These are phyloP conservation scores for Cryphonectria nitschkei DNA, from an alignment of 2,329 filamentous ascomycete species.

Conservation along the genomic window DNA sequence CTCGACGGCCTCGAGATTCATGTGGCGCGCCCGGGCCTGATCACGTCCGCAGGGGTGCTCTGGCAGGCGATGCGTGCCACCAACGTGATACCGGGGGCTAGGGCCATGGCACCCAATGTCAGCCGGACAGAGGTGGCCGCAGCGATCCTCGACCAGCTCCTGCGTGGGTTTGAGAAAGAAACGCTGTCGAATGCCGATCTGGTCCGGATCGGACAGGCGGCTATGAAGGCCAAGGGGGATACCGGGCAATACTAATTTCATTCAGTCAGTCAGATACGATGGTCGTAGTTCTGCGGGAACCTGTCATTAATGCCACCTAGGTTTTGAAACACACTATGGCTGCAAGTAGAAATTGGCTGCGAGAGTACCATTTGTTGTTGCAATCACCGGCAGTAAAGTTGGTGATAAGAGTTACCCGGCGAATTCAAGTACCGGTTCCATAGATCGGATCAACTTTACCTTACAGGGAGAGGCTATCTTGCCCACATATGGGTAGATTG, in stretches of 20 bases:
- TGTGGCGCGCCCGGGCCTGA: conserved; percentile 49
- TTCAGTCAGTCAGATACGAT: neutral
- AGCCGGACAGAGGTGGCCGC: conserved; percentile 37
- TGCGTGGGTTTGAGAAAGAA: conserved; percentile 52
- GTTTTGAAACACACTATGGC: conserved; percentile 1
- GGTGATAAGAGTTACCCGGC: neutral
- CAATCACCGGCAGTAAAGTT: neutral
- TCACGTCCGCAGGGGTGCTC: conserved; percentile 38
- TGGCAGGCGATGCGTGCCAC: neutral
- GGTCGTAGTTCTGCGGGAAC: neutral
- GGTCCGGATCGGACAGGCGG: conserved; percentile 39
- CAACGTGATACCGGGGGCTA: conserved; percentile 38
- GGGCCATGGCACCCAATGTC: conserved; percentile 9
- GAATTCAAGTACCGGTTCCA: neutral
- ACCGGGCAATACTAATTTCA: neutral
- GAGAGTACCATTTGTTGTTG: neutral
- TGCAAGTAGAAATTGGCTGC: neutral
- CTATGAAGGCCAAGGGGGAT: conserved; percentile 2
- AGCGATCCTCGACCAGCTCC: conserved; percentile 48
- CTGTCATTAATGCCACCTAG: neutral
- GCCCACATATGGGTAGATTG: neutral
- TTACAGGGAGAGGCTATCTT: neutral
- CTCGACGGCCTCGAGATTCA: conserved; percentile 44
- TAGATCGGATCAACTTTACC: neutral
- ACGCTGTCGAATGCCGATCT: conserved; percentile 48